These are phyloP conservation scores for Linaria vulgaris DNA, from an alignment of 257 asterid species.

Conservation along the genomic window DNA sequence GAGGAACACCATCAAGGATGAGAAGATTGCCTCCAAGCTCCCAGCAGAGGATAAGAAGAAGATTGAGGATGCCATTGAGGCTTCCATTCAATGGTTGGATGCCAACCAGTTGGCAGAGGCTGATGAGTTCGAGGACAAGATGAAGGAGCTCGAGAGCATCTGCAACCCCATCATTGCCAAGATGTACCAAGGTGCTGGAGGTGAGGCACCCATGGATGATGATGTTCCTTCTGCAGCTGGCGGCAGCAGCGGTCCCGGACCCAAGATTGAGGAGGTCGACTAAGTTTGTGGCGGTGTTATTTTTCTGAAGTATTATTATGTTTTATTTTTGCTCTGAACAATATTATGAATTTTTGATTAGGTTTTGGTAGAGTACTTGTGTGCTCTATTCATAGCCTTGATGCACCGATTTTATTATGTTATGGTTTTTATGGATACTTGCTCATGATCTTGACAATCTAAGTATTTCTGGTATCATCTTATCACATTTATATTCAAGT, in stretches of 20 bases:
- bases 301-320: background rate
- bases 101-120: constrained; percentile 44
- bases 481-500: too few species aligned
- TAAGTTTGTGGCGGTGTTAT: constrained; percentile 14
- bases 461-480: too few species aligned
- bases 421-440: too few species aligned
- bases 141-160: constrained; percentile 50
- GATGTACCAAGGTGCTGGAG: constrained; percentile 60
- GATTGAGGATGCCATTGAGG: constrained; percentile 53
- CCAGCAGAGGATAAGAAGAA: constrained; percentile 52
- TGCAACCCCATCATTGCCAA: constrained; percentile 54
- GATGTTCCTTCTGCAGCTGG: constrained; percentile 35
- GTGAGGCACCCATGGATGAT: constrained; percentile 53
- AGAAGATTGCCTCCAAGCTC: constrained; percentile 55
- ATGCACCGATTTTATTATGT: background rate
- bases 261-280: constrained; percentile 69
- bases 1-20: constrained; percentile 67
- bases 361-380: background rate
- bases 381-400: background rate
- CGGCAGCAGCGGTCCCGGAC: constrained; percentile 44
- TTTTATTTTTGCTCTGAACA: background rate
- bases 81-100: constrained; percentile 41
- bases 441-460: too few species aligned
- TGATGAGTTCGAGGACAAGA: constrained; percentile 43
- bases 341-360: background rate